These are phyloP conservation scores for Triticum monococcum DNA, from an alignment of 176 grass and related monocot species.

Conservation along the genomic window DNA sequence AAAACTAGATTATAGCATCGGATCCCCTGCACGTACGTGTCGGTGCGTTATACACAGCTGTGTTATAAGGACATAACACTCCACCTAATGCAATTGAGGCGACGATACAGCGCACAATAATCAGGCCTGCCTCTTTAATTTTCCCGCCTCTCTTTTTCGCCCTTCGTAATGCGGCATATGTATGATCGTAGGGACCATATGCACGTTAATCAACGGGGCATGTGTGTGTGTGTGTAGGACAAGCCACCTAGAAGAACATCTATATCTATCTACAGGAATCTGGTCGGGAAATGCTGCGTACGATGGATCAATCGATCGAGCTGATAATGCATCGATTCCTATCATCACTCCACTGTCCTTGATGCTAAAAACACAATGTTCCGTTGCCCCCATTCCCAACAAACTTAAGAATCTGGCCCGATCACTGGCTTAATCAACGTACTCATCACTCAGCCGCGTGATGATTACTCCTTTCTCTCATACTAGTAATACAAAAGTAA, in stretches of 20 bases:
- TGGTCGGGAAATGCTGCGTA: slow-evolving; percentile 13
- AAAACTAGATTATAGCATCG: neutral
- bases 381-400: neutral
- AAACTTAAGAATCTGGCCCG: neutral
- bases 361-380: neutral
- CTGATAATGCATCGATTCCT: slow-evolving; percentile 6
- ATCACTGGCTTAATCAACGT: neutral
- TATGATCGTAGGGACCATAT: slow-evolving; percentile 32
- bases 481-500: no score
- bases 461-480: neutral
- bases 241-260: slow-evolving; percentile 14
- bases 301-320: neutral
- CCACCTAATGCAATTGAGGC: slow-evolving; percentile 35
- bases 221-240: neutral
- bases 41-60: neutral
- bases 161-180: neutral
- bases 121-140: neutral
- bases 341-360: slow-evolving; percentile 9
- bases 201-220: neutral
- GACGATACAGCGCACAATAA: neutral
- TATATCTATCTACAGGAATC: slow-evolving; percentile 6
- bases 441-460: neutral
- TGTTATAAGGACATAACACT: slow-evolving; percentile 27
- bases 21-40: neutral
- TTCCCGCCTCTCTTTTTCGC: neutral